These are phyloP conservation scores for Steccherinum ochraceum DNA, from an alignment of 768 basidiomycete genomes.

Conservation along the genomic window DNA sequence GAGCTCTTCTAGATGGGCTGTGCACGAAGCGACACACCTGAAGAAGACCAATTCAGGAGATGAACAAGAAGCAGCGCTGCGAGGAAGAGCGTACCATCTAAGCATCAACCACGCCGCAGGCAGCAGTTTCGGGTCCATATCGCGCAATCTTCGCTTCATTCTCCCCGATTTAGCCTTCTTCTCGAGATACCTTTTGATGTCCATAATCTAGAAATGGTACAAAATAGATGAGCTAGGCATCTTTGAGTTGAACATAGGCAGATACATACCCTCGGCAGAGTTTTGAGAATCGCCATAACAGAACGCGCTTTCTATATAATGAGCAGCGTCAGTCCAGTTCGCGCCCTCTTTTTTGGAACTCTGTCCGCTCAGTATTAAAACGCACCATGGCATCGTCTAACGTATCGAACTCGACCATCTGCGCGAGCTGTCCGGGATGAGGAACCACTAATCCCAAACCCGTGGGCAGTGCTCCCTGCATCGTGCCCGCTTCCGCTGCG, in stretches of 20 bases:
- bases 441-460: slow-evolving; percentile 58
- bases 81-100: slow-evolving; percentile 39
- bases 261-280: slow-evolving; percentile 40
- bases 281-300: slow-evolving; percentile 38
- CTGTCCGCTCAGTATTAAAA: no score
- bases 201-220: slow-evolving; percentile 32
- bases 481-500: slow-evolving; percentile 38
- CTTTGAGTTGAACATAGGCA: not conserved
- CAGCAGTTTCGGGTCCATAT: slow-evolving; percentile 40
- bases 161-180: slow-evolving; percentile 44
- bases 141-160: slow-evolving; percentile 46
- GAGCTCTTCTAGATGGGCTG: slow-evolving; percentile 63
- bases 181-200: slow-evolving; percentile 54
- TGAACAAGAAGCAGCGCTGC: not conserved
- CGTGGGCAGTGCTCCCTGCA: slow-evolving; percentile 36
- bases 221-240: not conserved
- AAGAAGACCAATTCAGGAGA: not conserved
- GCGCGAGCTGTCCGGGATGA: slow-evolving; percentile 6
- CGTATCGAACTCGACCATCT: slow-evolving; percentile 40
- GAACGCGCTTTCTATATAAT: slow-evolving; percentile 37
- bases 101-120: slow-evolving; percentile 63
- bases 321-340: not conserved
- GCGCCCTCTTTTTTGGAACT: not conserved
- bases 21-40: slow-evolving; percentile 70
- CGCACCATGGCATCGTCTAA: slow-evolving; percentile 32